A percentile compares a stretch with the other conserved stretches of the same genome.
phyloP scores from a whole-genome alignment of 2,329 filamentous ascomycete genomes.

The Aspergillus chevalieri region DNA sequence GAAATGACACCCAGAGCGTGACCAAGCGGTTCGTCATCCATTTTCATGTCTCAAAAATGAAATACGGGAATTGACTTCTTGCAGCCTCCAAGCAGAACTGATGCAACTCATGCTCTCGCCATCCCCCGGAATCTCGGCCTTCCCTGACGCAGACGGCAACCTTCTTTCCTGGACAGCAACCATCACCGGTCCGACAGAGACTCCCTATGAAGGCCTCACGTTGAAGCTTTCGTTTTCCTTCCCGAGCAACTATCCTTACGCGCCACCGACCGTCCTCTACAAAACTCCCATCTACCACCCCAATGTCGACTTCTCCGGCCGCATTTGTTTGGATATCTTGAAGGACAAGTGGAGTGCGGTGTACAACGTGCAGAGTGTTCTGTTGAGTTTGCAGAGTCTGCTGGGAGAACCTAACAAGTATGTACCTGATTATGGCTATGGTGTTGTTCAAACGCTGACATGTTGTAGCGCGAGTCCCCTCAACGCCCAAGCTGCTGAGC shows the following conservation, averaged over 20 bases:
- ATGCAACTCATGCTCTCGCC: constrained; percentile 98
- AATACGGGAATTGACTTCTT: neutral
- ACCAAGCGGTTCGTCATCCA: constrained; percentile 60
- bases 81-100: constrained; percentile 87
- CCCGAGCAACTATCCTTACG: constrained; percentile 87
- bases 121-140: constrained; percentile 88
- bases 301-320: constrained; percentile 93
- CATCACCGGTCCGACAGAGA: constrained; percentile 83
- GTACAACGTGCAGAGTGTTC: constrained; percentile 90
- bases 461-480: constrained; percentile 72
- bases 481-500: constrained; percentile 90
- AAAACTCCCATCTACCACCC: constrained; percentile 99
- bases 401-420: constrained; percentile 98
- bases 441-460: constrained; percentile 4
- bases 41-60: neutral
- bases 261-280: constrained; percentile 85
- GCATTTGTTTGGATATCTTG: constrained; percentile 95
- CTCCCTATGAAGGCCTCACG: constrained; percentile 78
- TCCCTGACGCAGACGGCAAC: constrained; percentile 84
- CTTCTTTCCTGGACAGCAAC: constrained; percentile 90
- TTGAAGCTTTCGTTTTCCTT: constrained; percentile 93
- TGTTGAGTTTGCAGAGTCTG: constrained; percentile 89
- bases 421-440: constrained; percentile 26
- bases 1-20: constrained; percentile 64
- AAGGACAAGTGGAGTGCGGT: constrained; percentile 99